These are phyloP conservation scores for Globomyces pollinis-pini DNA, from an alignment of 192 early-diverging fungal genomes.

Conservation along the genomic window DNA sequence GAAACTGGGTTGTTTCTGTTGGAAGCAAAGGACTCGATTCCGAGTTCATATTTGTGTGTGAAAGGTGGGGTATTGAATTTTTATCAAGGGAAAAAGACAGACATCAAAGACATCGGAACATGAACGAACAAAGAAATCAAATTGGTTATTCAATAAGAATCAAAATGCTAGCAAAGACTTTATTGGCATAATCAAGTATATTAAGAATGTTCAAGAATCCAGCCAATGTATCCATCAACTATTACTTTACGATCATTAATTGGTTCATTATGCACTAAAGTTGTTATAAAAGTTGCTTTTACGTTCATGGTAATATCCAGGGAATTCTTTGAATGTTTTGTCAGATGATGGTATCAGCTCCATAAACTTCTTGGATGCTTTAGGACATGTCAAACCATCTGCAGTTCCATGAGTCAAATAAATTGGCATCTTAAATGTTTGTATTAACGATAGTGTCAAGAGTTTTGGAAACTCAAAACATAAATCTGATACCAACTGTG, in stretches of 20 bases:
- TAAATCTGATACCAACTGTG: not conserved
- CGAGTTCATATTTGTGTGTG: too few relatives aligned
- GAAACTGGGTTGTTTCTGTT: too few relatives aligned
- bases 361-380: slow-evolving; percentile 6
- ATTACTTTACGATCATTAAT: slow-evolving; percentile 1
- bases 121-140: too few relatives aligned
- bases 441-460: not conserved
- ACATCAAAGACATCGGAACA: too few relatives aligned
- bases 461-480: not conserved
- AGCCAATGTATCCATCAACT: slow-evolving; percentile 1
- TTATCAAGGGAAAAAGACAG: too few relatives aligned
- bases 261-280: slow-evolving; percentile 12
- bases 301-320: slow-evolving; percentile 10
- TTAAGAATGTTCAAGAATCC: slow-evolving; percentile 1
- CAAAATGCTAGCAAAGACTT: too few relatives aligned
- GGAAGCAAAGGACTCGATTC: too few relatives aligned
- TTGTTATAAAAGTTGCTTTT: too few relatives aligned
- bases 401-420: not conserved
- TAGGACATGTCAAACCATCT: slow-evolving; percentile 6
- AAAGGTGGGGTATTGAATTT: too few relatives aligned
- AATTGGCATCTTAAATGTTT: slow-evolving; percentile 1
- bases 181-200: too few relatives aligned
- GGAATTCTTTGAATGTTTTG: slow-evolving; percentile 8
- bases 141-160: too few relatives aligned
- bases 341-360: not conserved